A percentile compares a stretch with the other conserved stretches of the same genome.
phyloP scores from a whole-genome alignment of 306 rosid genomes.

The Sicyos baderoa region DNA sequence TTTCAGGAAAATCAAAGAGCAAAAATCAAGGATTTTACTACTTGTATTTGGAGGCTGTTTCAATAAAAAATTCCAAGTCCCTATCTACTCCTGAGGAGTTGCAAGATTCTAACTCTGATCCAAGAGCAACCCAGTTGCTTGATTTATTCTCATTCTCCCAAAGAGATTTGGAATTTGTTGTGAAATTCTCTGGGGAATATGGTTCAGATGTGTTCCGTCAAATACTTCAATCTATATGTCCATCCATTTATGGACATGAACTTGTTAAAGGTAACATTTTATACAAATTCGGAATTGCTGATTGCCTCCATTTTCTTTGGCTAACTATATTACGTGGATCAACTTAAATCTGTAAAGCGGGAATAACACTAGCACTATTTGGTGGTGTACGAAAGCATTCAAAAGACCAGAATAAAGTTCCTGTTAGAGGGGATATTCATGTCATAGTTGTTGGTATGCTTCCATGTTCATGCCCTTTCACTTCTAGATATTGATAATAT shows the following conservation, averaged over 20 bases:
- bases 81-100: conserved; percentile 48
- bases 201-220: conserved; percentile 80
- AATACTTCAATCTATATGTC: conserved; percentile 84
- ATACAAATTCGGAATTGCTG: background rate
- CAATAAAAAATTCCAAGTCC: conserved; percentile 72
- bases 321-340: conserved; percentile 11
- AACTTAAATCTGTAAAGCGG: conserved; percentile 44
- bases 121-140: conserved; percentile 53
- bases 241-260: conserved; percentile 95
- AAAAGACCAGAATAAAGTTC: conserved; percentile 86
- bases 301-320: conserved; percentile 2
- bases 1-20: conserved; percentile 73
- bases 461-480: conserved; percentile 27
- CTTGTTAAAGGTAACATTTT: conserved; percentile 72
- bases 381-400: conserved; percentile 85
- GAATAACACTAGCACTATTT: conserved; percentile 74
- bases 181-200: conserved; percentile 57
- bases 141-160: conserved; percentile 74
- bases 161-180: conserved; percentile 82
- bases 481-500: conserved; percentile 19
- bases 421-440: conserved; percentile 95
- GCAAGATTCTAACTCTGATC: conserved; percentile 50
- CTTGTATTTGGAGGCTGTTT: conserved; percentile 82
- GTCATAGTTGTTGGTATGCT: conserved; percentile 80
- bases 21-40: conserved; percentile 87